Evolutionary conservation across 768 basidiomycete genomes (phyloP).

Genomic region (Kwoniella botswanensis): DNA sequence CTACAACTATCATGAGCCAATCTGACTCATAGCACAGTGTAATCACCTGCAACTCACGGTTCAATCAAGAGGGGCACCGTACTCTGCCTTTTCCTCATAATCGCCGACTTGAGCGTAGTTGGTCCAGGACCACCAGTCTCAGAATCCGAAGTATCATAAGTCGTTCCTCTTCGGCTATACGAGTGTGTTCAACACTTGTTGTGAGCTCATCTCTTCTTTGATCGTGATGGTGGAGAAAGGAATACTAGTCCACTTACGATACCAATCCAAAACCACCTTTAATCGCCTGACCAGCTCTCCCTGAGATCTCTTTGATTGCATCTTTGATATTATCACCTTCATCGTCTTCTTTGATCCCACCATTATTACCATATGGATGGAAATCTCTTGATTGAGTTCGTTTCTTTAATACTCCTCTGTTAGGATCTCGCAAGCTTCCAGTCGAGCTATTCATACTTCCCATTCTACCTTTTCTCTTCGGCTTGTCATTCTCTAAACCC

Average conservation of each 20-base stretch:
- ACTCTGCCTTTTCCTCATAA: constrained; percentile 32
- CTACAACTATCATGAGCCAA: constrained; percentile 7
- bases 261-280: constrained; percentile 43
- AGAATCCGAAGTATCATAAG: constrained; percentile 49
- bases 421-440: constrained; percentile 3
- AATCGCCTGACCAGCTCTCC: constrained; percentile 44
- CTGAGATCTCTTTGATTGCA: constrained; percentile 33
- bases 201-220: too few species aligned
- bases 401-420: constrained; percentile 23
- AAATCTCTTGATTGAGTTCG: constrained; percentile 29
- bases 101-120: constrained; percentile 16
- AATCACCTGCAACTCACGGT: constrained; percentile 29
- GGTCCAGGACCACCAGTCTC: constrained; percentile 44
- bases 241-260: constrained; percentile 23
- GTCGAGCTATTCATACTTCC: constrained; percentile 11
- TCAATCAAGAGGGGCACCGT: constrained; percentile 46
- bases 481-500: neutral
- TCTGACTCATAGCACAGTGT: neutral
- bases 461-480: constrained; percentile 13
- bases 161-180: constrained; percentile 31
- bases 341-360: constrained; percentile 24
- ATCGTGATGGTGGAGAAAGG: too few species aligned
- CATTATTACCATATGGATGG: neutral
- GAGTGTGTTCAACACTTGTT: neutral
- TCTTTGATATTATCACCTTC: constrained; percentile 28